Evolutionary conservation across 495 filamentous ascomycete genomes (phyloP), one percentile per base, ranked within the genome.

Genomic region (Evansstolkia leycettana): DNA sequence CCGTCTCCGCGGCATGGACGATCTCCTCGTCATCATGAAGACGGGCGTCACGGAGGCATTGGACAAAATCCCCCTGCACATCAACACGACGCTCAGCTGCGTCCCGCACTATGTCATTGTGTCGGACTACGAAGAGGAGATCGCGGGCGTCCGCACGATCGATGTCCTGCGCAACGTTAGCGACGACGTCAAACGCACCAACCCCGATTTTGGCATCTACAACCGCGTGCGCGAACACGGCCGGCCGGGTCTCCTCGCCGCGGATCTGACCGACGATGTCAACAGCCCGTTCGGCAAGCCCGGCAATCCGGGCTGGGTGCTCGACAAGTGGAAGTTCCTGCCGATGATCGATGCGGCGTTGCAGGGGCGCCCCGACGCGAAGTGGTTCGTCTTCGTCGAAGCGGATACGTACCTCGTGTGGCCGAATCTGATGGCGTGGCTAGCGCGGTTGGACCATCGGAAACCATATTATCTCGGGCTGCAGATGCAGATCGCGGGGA

Each of bases 251-350:
- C 48, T 63, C 15, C 47, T 46, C 1, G 41, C 37, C 0, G 51
- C 48, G 11, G 50, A 58, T 19, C 44, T 44, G 41, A 45, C 43
- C 13, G 50, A 59, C 16, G 51, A 61, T 17, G 36, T 38, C 8
- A 63, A 61, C 38, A 52, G 57, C 5, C 54, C 57, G 1, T 48
- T 52, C 11, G 60, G 57, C 20, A 59, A 57, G 19, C 38, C 37
- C 16, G 52, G 52, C 23, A 64, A 64, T 17, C 54, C 60, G 0
- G 78, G 72, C 14, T 84, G 78, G 76, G 65, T 62, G 35, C 57
- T 80, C 10, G 78, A 83, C 52, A 80, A 78, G 48, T 82, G 73
- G 65, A 83, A 82, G 52, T 81, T 81, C 48, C 56, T 83, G 5
- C 73, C 76, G 3, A 75, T 76, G 62, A 64, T 80, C 41, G 63